Base-by-base conservation (phyloP, 2,329 filamentous ascomycete species). In the Aspergillus sp. region DNA sequence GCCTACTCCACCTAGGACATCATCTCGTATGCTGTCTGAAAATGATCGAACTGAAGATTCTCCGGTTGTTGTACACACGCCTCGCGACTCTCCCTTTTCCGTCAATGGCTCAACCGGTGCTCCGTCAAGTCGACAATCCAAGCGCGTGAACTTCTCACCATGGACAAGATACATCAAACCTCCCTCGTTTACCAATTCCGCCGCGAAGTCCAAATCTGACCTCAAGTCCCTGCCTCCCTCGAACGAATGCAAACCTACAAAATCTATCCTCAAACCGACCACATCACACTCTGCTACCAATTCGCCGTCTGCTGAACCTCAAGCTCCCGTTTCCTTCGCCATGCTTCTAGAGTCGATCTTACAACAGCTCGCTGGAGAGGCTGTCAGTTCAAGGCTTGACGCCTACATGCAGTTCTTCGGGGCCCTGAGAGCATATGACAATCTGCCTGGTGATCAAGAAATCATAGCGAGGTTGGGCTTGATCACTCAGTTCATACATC, bases 301-400 rank as follows among this genome's bases (percentile, higher is more conserved):
- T 79, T 68, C 74, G 76, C 63, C 74, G 63, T 69, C 79, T 65
- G 74, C 72, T 74, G 76, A 75, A 77, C 73, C 77, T 60, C 82
- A 79, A 65, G 82, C 78, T 25, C 79, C 81, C 63, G 80, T 84
- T 48, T 88, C 85, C 41, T 87, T 97, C 59, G 84, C 85, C 65
- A 87, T 87, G 68, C 95, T 97, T 89, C 79, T 98, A 65, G 91
- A 96, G 68, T 96, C 91, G 0, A 87, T 92, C 5, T 84, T 92
- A 38, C 89, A 91, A 75, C 90, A 95, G 76, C 84, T 99, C 51
- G 90, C 89, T 39, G 88, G 90, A 21, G 81, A 87, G 30, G 90
- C 92, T 66, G 84, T 89, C 56, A 85, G 87, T 59, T 88, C 87
- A 12, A 89, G 89, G 66, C 77, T 95, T 32, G 95, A 99, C 78